Base-by-base conservation (phyloP, 352 stramenopile genomes). In the Globisporangium nodosum region DNA sequence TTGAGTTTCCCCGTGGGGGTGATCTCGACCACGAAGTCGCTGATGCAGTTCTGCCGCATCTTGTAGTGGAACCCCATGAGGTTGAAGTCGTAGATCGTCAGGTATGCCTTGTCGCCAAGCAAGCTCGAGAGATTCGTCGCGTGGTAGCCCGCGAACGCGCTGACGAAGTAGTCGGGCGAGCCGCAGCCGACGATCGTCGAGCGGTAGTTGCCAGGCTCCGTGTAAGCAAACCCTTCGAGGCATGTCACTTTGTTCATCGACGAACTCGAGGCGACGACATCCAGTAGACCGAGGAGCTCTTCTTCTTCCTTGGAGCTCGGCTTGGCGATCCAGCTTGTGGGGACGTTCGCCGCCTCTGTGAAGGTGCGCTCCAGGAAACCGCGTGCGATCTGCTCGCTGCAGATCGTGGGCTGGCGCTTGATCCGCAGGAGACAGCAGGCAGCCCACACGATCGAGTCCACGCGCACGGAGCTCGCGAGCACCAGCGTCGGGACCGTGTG, bases 211-310 rank as follows among this genome's bases (percentile, higher is more conserved):
- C 62, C 63, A 3, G 56, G 15, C 4, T 62, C 71, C 12, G 30
- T 21, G 33, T 62, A 39, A n/a, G 40, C 47, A 30, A 85, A 76
- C 11, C 66, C 74, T 57, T 81, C 71, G 31, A 84, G 68, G 56
- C 77, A 87, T 1, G 70, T 65, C 39, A 76, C 50, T 0, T 50
- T 52, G 3, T 52, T 69, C 9, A 82, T 49, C 12, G 74, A 73
- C 0, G 57, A 57, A 48, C 74, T 85, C 55, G 70, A 62, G 56
- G 66, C 71, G 52, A 87, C 74, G 42, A 87, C 73, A 24, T 76
- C 57, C 0, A 87, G 56, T 2, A 87, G 56, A 7, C 69, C 57
- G 24, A 78, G 56, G 0, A 82, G 55, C 46, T 80, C 73, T 0
- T 53, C 51, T 46, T 87, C 74, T 11, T 56, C 65, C 31, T 74